Percentiles rank a stretch among this genome's conserved stretches.
Conservation (phyloP, 208 protist species). For the Leishmania lainsoni region DNA sequence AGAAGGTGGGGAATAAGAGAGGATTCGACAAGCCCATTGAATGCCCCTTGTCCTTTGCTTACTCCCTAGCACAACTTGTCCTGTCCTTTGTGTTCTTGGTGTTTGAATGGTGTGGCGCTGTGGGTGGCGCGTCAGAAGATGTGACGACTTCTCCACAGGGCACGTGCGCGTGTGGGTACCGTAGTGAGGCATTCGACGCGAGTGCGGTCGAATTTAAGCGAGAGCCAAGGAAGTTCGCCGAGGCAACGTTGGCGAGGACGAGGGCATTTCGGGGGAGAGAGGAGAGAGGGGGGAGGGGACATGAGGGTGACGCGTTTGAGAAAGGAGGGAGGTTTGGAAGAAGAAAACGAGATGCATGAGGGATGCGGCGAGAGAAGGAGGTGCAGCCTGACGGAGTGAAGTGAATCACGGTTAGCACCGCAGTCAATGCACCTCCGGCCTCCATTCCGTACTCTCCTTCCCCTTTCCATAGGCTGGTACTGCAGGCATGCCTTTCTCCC, state of each 20-base stretch:
- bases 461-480: not conserved
- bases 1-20: not conserved
- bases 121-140: not conserved
- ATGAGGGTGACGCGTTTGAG: not conserved
- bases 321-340: not conserved
- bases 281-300: not conserved
- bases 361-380: not conserved
- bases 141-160: not conserved
- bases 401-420: not conserved
- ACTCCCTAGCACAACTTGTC: not conserved
- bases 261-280: not conserved
- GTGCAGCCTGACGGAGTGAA: not conserved
- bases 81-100: not conserved
- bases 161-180: not conserved
- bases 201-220: not conserved
- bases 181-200: not conserved
- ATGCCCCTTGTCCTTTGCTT: not conserved
- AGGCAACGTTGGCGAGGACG: not conserved
- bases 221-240: not conserved
- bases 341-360: not conserved
- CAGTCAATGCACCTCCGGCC: not conserved
- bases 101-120: not conserved
- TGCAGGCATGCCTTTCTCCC: not conserved
- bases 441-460: not conserved
- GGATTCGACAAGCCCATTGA: not conserved